Base-by-base conservation (phyloP, 2,329 filamentous ascomycete species). In the Coniella lustricola region DNA sequence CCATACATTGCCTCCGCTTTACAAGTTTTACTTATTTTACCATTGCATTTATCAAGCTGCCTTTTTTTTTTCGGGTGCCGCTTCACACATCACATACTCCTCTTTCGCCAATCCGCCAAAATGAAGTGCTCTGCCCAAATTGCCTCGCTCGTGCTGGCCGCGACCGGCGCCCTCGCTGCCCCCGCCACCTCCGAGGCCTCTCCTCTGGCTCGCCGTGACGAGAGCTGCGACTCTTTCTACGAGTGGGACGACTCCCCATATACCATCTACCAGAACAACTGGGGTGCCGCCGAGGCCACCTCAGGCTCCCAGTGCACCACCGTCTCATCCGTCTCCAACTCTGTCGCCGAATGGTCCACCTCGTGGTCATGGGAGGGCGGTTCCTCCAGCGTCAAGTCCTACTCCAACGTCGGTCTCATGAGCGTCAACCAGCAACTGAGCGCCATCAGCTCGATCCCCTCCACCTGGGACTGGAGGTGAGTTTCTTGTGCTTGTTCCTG, bases 181-280 rank as follows among this genome's bases (percentile, higher is more conserved):
- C 62, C 63, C 12, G 59, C 22, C 34, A 38, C 22, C 32, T 33
- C 33, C 13, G 9, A 60, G n/a, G 57, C 60, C 17, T 55, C 57
- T 13, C 44, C 67, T 39, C 59, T 66, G 29, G 63, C 67, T 54
- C 62, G 67, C 22, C 62, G 62, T 39, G 58, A 57, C 3, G 56
- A 57, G 43, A 57, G 57, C 56, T 74, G 71, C 50, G 69, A 62
- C 14, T 61, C 68, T 52, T 74, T 60, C 53, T 69, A 59, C 34
- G 62, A 64, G 4, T 48, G 62, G 13, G 55, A 59, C 64, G 34
- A 41, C 0, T 68, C 67, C 31, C 62, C 60, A 35, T 77, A 71
- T 60, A 75, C 65, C 39, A 56, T 77, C 47, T 77, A 75, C 63
- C 73, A 77, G 58, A 70, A 77, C 62, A 71, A 75, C 54, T 77